A percentile compares a stretch with the other conserved stretches of the same genome.
These are phyloP conservation scores for Dissophora ornata DNA, from an alignment of 192 early-diverging fungal genomes.

Conservation along the genomic window DNA sequence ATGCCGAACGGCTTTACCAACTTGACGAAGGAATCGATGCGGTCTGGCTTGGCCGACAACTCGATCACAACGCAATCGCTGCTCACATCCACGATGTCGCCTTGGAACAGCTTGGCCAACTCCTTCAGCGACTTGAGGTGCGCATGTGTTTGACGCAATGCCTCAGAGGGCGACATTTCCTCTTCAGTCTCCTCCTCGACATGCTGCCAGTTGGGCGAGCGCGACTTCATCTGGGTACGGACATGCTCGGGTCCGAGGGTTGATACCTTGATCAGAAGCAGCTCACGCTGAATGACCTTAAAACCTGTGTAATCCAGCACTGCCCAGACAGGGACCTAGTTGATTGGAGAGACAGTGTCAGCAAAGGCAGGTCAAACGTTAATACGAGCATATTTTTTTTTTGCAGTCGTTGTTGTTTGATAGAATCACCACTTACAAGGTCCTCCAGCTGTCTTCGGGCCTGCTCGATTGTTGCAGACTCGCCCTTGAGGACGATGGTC, in stretches of 20 bases:
- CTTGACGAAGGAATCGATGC: conserved; percentile 92
- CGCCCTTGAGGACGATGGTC: conserved; percentile 93
- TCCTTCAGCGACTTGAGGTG: conserved; percentile 83
- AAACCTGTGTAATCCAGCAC: conserved; percentile 95
- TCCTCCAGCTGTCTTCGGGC: conserved; percentile 94
- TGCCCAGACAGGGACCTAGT: conserved; percentile 89
- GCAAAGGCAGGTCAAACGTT: no score
- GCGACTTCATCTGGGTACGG: conserved; percentile 59
- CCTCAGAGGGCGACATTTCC: conserved; percentile 51
- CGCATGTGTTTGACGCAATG: conserved; percentile 60
- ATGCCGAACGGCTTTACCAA: conserved; percentile 94
- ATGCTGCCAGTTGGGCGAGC: conserved; percentile 2
- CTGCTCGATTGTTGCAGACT: conserved; percentile 85
- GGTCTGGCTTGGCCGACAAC: conserved; percentile 85
- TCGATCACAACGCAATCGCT: conserved; percentile 85
- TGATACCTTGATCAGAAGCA: conserved; percentile 92
- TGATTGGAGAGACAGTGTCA: no score
- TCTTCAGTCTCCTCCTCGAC: conserved; percentile 4
- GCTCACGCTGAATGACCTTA: conserved; percentile 89
- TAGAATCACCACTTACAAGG: conserved; percentile 85
- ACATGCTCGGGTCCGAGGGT: conserved; percentile 75
- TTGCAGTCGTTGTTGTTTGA: no score
- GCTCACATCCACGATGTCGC: conserved; percentile 86
- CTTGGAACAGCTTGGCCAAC: conserved; percentile 85
- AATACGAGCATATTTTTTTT: no score